These are phyloP conservation scores for Globisporangium radiosum DNA, from an alignment of 352 stramenopile genomes.

Conservation along the genomic window DNA sequence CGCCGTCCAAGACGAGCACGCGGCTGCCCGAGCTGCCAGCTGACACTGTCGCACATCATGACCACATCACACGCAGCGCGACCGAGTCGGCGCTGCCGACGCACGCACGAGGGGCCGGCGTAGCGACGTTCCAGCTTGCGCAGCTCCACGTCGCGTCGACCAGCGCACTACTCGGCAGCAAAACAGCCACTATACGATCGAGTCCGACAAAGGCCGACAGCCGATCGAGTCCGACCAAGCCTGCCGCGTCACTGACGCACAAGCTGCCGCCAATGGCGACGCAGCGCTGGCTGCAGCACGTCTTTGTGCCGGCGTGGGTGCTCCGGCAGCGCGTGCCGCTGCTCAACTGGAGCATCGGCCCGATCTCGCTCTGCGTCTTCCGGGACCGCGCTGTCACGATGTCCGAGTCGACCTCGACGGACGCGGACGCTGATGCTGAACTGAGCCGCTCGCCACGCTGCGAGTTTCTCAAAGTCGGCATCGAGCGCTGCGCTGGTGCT, in stretches of 20 bases:
- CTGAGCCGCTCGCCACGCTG: background rate
- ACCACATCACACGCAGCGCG: slow-evolving; percentile 23
- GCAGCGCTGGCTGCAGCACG: slow-evolving; percentile 27
- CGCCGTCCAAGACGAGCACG: slow-evolving; percentile 5
- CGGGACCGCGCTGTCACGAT: slow-evolving; percentile 13
- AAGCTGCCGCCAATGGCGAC: background rate
- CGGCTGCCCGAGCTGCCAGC: slow-evolving; percentile 10
- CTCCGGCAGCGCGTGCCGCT: slow-evolving; percentile 24
- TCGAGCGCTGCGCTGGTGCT: slow-evolving; percentile 43
- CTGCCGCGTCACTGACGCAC: background rate
- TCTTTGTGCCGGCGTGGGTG: slow-evolving; percentile 27
- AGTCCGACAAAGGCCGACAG: slow-evolving; percentile 1
- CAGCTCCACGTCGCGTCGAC: slow-evolving; percentile 7
- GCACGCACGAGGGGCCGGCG: background rate
- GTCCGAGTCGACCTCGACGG: background rate
- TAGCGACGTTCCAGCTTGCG: background rate
- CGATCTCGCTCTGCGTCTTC: slow-evolving; percentile 32
- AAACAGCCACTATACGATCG: background rate
- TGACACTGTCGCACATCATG: slow-evolving; percentile 24
- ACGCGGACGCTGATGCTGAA: background rate
- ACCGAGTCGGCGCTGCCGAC: slow-evolving; percentile 15
- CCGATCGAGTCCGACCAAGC: background rate
- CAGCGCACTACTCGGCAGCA: background rate
- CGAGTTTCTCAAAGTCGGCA: slow-evolving; percentile 30
- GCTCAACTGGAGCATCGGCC: slow-evolving; percentile 54